Conservation (phyloP, 1,284 basidiomycete genomes). For the Ustilago nuda region DNA sequence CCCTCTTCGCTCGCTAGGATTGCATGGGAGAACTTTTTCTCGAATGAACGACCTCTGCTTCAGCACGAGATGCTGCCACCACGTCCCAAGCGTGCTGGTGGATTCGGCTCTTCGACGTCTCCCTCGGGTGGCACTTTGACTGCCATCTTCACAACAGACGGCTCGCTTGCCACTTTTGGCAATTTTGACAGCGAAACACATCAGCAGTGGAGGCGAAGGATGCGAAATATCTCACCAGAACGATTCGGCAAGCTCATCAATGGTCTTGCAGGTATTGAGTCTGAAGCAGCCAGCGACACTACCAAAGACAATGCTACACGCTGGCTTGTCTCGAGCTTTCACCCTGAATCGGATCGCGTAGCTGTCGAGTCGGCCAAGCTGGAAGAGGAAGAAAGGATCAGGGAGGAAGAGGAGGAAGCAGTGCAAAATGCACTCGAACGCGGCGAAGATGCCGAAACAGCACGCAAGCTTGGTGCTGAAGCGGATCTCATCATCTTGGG, state of each 20-base stretch:
- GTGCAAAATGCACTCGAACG: slow-evolving; percentile 62
- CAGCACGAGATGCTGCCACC: slow-evolving; percentile 57
- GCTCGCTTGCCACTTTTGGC: slow-evolving; percentile 42
- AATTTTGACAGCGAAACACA: slow-evolving; percentile 36
- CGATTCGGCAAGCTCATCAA: slow-evolving; percentile 55
- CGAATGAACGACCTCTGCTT: slow-evolving; percentile 50
- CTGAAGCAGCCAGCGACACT: slow-evolving; percentile 5
- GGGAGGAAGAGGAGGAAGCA: slow-evolving; percentile 61
- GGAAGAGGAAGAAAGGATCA: slow-evolving; percentile 49
- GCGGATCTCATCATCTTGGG: slow-evolving; percentile 67
- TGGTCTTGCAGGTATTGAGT: slow-evolving; percentile 31
- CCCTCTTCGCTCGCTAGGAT: slow-evolving; percentile 45
- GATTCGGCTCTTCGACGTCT: slow-evolving; percentile 32
- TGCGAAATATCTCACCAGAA: slow-evolving; percentile 44
- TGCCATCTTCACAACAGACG: slow-evolving; percentile 43
- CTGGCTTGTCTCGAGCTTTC: slow-evolving; percentile 47
- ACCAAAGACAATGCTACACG: slow-evolving; percentile 19
- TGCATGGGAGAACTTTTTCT: slow-evolving; percentile 57
- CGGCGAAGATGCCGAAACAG: slow-evolving; percentile 61
- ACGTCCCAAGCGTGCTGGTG: slow-evolving; percentile 37
- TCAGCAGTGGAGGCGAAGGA: slow-evolving; percentile 42
- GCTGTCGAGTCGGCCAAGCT: slow-evolving; percentile 48
- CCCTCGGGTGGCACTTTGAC: slow-evolving; percentile 35
- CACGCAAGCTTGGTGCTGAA: slow-evolving; percentile 64
- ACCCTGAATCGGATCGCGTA: slow-evolving; percentile 47